Conservation (phyloP, 176 grass and related monocot genomes). For the maize (Zea mays) region Zm-B73-REFERENCE-NAM-5.0 NC_050097.1:142424501-142425000, state of each 20-base stretch:
- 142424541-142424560: conserved; percentile 62
- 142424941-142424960: not conserved
- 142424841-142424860: no score
- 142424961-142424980: not conserved
- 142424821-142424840: no score
- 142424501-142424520: conserved; percentile 76
- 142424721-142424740: not conserved
- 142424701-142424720: not conserved
- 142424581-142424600: no score
- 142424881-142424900: not conserved
- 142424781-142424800: no score
- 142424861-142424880: not conserved
- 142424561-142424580: no score
- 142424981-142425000: no score
- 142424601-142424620: no score
- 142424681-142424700: not conserved
- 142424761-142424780: no score
- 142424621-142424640: conserved; percentile 52
- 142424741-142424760: no score
- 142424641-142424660: conserved; percentile 69
- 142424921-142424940: no score
- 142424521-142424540: conserved; percentile 97
- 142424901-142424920: no score
- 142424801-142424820: no score
- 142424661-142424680: conserved; percentile 71